Evolutionary conservation across 805 yeast species (phyloP).

Genomic region (Monosporozyma servazzii): DNA sequence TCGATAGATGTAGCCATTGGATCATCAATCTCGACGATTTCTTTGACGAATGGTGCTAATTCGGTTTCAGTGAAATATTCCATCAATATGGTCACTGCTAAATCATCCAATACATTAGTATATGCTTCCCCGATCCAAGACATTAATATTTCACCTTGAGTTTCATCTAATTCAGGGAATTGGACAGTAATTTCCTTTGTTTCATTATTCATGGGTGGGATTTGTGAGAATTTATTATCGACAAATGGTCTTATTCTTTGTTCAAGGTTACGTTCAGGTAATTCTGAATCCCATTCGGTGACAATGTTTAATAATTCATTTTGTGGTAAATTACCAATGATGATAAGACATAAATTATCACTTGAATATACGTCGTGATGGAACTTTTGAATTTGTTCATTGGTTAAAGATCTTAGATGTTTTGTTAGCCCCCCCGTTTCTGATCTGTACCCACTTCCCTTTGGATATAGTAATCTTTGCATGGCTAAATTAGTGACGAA

Average conservation of each 20-base stretch:
- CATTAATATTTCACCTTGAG: slow-evolving; percentile 63
- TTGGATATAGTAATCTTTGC: slow-evolving; percentile 46
- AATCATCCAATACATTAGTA: slow-evolving; percentile 40
- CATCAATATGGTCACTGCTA: slow-evolving; percentile 65
- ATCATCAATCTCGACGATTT: slow-evolving; percentile 69
- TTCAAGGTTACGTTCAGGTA: slow-evolving; percentile 33
- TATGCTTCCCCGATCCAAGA: slow-evolving; percentile 78
- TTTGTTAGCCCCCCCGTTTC: slow-evolving; percentile 89
- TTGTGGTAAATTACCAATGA: slow-evolving; percentile 81
- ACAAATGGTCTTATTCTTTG: slow-evolving; percentile 63
- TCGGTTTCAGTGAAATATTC: slow-evolving; percentile 70
- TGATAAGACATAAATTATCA: slow-evolving; percentile 71
- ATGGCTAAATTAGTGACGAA: slow-evolving; percentile 52
- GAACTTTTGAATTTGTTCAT: slow-evolving; percentile 65
- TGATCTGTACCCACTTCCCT: slow-evolving; percentile 72
- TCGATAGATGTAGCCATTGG: slow-evolving; percentile 71
- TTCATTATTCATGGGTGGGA: slow-evolving; percentile 37
- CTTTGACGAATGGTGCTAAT: slow-evolving; percentile 60
- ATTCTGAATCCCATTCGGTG: slow-evolving; percentile 48
- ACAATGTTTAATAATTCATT: slow-evolving; percentile 54
- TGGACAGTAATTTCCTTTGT: slow-evolving; percentile 43
- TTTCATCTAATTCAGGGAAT: slow-evolving; percentile 86
- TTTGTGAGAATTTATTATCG: slow-evolving; percentile 42
- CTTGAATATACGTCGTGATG: slow-evolving; percentile 69
- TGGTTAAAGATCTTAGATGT: slow-evolving; percentile 63